Percentiles rank a stretch among this genome's conserved stretches.
Evolutionary conservation across 1,284 basidiomycete genomes (phyloP).

Genomic region (Cryptococcus sp.): DNA sequence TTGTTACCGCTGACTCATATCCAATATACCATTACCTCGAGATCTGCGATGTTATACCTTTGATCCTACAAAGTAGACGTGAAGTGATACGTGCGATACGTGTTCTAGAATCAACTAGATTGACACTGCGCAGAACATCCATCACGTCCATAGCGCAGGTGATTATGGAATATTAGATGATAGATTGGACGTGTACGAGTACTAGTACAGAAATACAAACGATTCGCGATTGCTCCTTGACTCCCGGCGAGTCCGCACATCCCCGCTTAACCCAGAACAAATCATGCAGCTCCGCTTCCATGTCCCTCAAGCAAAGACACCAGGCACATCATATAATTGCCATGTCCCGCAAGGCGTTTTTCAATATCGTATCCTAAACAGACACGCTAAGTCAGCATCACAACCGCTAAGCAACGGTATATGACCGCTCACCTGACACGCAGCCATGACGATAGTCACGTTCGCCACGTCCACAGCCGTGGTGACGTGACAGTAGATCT

Average conservation of each 20-base stretch:
- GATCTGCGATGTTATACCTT: not conserved
- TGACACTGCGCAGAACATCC: too few species aligned
- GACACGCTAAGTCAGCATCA: not conserved
- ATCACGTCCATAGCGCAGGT: too few species aligned
- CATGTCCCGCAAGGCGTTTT: conserved; percentile 23
- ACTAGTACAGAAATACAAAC: too few species aligned
- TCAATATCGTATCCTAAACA: conserved; percentile 19
- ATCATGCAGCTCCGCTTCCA: too few species aligned
- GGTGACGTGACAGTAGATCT: conserved; percentile 68
- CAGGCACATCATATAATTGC: conserved; percentile 20
- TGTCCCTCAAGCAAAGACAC: not conserved
- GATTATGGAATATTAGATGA: too few species aligned
- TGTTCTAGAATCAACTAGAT: too few species aligned
- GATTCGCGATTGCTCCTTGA: too few species aligned
- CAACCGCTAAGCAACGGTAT: not conserved
- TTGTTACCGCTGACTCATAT: not conserved
- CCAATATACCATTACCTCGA: not conserved
- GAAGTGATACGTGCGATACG: too few species aligned
- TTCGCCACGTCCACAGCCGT: conserved; percentile 32
- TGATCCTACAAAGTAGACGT: too few species aligned
- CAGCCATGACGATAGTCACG: conserved; percentile 29
- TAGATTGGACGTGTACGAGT: too few species aligned
- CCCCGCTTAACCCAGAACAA: too few species aligned
- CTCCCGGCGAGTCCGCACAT: too few species aligned
- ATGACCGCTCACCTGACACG: conserved; percentile 11